Conservation (phyloP, 1,139 yeast genomes). For the Suhomyces guaymorum region DNA sequence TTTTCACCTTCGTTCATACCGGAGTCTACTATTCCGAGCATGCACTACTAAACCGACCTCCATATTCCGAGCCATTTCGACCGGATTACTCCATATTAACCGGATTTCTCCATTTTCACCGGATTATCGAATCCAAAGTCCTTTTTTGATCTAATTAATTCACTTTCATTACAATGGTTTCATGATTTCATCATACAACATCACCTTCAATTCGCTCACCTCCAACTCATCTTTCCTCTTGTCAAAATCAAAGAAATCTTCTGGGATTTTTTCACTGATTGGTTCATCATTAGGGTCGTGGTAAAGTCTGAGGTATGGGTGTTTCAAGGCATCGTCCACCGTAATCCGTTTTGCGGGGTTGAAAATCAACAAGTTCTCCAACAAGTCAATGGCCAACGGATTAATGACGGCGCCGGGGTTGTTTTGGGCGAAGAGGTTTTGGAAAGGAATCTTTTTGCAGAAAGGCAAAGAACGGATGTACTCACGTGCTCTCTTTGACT, state of each 20-base stretch:
- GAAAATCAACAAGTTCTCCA: constrained; percentile 73
- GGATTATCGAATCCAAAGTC: too few relatives aligned
- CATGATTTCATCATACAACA: constrained; percentile 65
- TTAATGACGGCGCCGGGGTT: constrained; percentile 32
- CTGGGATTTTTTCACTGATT: constrained; percentile 67
- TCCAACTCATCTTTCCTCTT: constrained; percentile 68
- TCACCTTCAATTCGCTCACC: constrained; percentile 66
- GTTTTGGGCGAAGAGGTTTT: constrained; percentile 16
- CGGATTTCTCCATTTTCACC: too few relatives aligned
- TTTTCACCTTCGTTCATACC: too few relatives aligned
- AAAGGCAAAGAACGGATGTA: constrained; percentile 78
- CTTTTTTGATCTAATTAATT: too few relatives aligned
- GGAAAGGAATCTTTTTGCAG: constrained; percentile 56
- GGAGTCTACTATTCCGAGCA: too few relatives aligned
- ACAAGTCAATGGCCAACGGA: constrained; percentile 74
- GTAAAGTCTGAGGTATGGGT: constrained; percentile 77
- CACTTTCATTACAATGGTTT: constrained; percentile 29
- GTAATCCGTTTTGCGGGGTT: constrained; percentile 78
- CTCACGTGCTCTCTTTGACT: constrained; percentile 81
- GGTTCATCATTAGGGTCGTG: constrained; percentile 90
- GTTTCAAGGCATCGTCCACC: constrained; percentile 77
- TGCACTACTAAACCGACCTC: too few relatives aligned
- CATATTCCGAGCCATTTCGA: too few relatives aligned
- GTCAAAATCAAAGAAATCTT: constrained; percentile 82
- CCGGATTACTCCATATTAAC: too few relatives aligned